Evolutionary conservation across 192 early-diverging fungal species (phyloP), one percentile per base, ranked within the genome.

Genomic region (Dispira simplex): DNA sequence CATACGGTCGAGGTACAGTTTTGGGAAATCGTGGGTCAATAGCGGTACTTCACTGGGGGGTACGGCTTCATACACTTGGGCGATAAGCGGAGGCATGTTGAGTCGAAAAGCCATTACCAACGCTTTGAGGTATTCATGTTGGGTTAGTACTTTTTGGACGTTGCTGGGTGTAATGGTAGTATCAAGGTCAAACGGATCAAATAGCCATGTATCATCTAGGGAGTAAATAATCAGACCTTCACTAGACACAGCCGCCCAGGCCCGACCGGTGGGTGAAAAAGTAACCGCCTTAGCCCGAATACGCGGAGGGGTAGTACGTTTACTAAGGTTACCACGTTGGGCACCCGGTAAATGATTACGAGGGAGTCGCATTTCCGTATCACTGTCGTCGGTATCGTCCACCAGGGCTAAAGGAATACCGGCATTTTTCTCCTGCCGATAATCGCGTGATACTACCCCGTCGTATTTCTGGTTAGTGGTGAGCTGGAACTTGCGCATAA

Each of bases 171-270:
- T 98, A 39, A 99, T 90, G 68, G 96, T 89, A 43, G 95, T 83
- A 67, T 98, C 95, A 4, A 99, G 83, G 75, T 99, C 94, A 72
- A 94, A 98, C 23, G 97, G 97, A 73, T 99, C 97, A 71, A 99
- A 99, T 59, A 88, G 64, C 23, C 97, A 75, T 2, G 80, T 79
- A 51, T 98, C 91, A 68, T 99, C 97, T 44, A 99, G 75, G 16
- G 93, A 90, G 76, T 97, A 99, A 52, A 99, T 84, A 62, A 98
- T 65, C 27, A 99, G 73, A 10, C 97, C 97, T 63, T 99, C 93
- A 8, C 94, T 97, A 14, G 93, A 86, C 10, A 94, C 93, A 0
- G 94, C 90, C 1, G 93, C 92, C 93, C 93, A 99, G 25, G 91
- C 83, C 28, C 91, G 80, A 21, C 92, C 93, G 0, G 92, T 97